A percentile compares a stretch with the other conserved stretches of the same genome.
Conservation (phyloP, 129 eudicot species). For the Escallonia rubra region DNA sequence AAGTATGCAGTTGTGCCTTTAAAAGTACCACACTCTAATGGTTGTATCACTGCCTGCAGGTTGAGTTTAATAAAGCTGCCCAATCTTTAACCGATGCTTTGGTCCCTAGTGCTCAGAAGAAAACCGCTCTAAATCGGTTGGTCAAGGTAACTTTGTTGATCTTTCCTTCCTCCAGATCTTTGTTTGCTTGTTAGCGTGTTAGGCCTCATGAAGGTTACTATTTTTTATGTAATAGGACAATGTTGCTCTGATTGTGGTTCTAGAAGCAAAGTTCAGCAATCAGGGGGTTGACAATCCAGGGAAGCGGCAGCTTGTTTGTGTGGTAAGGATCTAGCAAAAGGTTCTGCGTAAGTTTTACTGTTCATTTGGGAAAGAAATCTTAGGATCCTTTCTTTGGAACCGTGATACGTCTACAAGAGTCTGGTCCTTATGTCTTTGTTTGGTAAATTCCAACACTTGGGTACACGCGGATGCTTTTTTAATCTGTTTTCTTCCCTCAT, state of each 20-base stretch:
- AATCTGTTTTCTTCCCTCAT: too few species aligned
- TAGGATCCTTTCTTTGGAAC: too few species aligned
- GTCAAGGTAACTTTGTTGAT: conserved; percentile 55
- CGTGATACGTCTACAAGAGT: too few species aligned
- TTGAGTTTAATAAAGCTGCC: conserved; percentile 98
- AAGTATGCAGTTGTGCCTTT: background rate
- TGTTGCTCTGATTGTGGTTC: conserved; percentile 85
- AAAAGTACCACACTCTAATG: background rate
- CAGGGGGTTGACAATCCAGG: conserved; percentile 80
- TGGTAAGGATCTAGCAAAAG: conserved; percentile 44
- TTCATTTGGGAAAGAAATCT: too few species aligned
- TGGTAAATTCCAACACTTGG: too few species aligned
- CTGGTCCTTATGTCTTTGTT: too few species aligned
- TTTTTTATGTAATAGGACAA: conserved; percentile 56
- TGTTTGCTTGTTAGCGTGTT: background rate
- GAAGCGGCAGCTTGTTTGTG: conserved; percentile 96
- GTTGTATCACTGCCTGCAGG: conserved; percentile 37
- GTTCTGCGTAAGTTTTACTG: too few species aligned
- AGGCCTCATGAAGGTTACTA: too few species aligned
- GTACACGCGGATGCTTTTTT: too few species aligned
- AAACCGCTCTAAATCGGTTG: conserved; percentile 72
- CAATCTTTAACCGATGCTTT: conserved; percentile 92
- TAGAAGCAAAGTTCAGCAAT: conserved; percentile 87
- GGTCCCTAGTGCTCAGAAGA: conserved; percentile 86
- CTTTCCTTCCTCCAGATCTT: background rate